phyloP scores from a whole-genome alignment of 306 rosid genomes.

The Heteromeles arbutifolia region DNA sequence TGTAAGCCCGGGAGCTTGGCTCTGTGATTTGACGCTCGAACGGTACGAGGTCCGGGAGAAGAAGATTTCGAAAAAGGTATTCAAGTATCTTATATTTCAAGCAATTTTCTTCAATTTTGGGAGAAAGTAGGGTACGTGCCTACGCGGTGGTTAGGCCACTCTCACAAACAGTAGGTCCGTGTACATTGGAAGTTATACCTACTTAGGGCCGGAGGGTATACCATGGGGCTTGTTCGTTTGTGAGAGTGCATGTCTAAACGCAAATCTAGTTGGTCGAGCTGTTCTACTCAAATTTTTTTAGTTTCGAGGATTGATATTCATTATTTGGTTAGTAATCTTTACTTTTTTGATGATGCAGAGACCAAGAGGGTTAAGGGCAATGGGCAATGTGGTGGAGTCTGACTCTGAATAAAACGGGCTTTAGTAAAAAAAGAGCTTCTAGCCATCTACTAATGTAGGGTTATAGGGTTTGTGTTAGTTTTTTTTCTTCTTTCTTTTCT shows the following conservation, averaged over 20 bases:
- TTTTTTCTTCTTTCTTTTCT: background rate
- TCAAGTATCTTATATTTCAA: background rate
- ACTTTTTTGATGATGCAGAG: conserved; percentile 42
- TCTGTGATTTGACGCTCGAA: conserved; percentile 74
- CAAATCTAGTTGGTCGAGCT: background rate
- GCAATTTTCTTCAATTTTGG: too few species aligned
- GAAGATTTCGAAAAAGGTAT: conserved; percentile 78
- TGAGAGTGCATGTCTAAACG: background rate
- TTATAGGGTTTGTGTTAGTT: conserved; percentile 1
- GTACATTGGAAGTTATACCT: background rate
- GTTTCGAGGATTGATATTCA: background rate
- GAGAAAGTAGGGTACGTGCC: too few species aligned
- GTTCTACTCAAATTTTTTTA: too few species aligned
- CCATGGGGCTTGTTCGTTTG: background rate
- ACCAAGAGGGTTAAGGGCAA: conserved; percentile 89
- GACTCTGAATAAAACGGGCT: conserved; percentile 49
- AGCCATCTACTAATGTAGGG: background rate
- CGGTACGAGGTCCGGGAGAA: conserved; percentile 94
- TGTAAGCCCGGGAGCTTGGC: conserved; percentile 84
- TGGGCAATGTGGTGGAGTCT: conserved; percentile 84
- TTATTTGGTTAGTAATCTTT: too few species aligned
- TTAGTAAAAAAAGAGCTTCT: background rate
- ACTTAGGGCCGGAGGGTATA: background rate
- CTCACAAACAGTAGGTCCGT: background rate
- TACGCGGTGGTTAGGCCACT: background rate